Conservation (phyloP, 148 eudicot species). For the Selenicereus undatus region DNA sequence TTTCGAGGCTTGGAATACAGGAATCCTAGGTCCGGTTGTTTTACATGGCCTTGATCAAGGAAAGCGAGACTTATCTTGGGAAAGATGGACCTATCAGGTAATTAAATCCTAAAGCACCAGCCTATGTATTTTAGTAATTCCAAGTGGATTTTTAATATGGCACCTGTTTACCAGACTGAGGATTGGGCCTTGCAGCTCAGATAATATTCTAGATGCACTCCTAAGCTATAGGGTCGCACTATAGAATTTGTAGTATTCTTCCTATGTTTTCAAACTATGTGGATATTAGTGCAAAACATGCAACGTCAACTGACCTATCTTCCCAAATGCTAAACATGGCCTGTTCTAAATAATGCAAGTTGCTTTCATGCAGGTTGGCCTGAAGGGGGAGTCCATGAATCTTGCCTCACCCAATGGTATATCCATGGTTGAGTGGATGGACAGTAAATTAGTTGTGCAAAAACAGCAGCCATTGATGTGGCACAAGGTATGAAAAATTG, state of each 20-base stretch:
- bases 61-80: constrained; percentile 48
- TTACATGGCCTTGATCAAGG: constrained; percentile 53
- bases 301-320: neutral
- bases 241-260: neutral
- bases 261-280: neutral
- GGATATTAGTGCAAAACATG: neutral
- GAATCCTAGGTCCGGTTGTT: constrained; percentile 64
- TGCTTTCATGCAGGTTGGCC: constrained; percentile 56
- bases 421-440: constrained; percentile 71
- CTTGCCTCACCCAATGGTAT: constrained; percentile 57
- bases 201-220: neutral
- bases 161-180: neutral
- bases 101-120: neutral
- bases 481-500: constrained; percentile 64
- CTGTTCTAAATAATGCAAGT: neutral
- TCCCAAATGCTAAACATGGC: neutral
- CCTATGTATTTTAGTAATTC: neutral
- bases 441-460: constrained; percentile 61
- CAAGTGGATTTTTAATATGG: neutral
- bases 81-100: constrained; percentile 72
- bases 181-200: neutral
- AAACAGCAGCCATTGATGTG: constrained; percentile 83
- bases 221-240: neutral
- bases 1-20: constrained; percentile 68
- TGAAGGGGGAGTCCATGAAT: constrained; percentile 82